Base-by-base conservation (phyloP, 2,329 filamentous ascomycete species). In the Diplodia corticola region DNA sequence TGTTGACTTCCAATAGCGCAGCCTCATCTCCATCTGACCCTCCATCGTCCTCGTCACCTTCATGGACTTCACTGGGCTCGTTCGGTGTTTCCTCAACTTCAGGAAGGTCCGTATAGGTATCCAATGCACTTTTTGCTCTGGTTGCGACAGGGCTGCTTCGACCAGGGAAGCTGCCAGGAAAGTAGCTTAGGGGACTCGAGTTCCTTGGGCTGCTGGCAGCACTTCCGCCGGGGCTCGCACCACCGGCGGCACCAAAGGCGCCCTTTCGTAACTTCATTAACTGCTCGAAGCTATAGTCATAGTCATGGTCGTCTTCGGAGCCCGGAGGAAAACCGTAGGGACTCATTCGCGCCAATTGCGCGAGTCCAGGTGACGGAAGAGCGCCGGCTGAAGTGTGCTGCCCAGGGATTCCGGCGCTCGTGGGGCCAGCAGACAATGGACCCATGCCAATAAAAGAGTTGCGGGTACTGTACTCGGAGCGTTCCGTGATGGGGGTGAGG, bases 391-490 rank as follows among this genome's bases (percentile, higher is more conserved):
- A 64, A 35, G 26, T 48, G n/a, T 64, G 61, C 5, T 26, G 49
- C 2, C 51, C 49, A 2, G 26, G 28, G 35, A 37, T 37, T 5
- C 49, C 49, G 20, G 61, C 61, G 28, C 61, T 64, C 26, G 49
- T 64, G 6, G 63, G 66, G 82, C 86, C 67, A 80, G 78, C 30
- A 78, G 80, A 26, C 71, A 26, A 28, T 9, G 40, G 74, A 26
- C 87, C 86, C 68, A 94, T 81, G 67, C 90, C 92, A 81, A 96
- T 91, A 67, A 96, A 87, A 0, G 91, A 96, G 75, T 97, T 98
- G 51, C 95, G 88, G 67, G 96, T 97, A 49, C 92, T 97, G 81
- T 96, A 97, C 78, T 99, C 95, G 67, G 92, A 96, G 13, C 93
- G 87, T 76, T 98, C 95, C 0, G 94, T 98, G 72, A 99, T 98